Percentiles rank a stretch among this genome's conserved stretches.
phyloP scores from a whole-genome alignment of 345 rosid genomes.

The Ricinus communis region DNA sequence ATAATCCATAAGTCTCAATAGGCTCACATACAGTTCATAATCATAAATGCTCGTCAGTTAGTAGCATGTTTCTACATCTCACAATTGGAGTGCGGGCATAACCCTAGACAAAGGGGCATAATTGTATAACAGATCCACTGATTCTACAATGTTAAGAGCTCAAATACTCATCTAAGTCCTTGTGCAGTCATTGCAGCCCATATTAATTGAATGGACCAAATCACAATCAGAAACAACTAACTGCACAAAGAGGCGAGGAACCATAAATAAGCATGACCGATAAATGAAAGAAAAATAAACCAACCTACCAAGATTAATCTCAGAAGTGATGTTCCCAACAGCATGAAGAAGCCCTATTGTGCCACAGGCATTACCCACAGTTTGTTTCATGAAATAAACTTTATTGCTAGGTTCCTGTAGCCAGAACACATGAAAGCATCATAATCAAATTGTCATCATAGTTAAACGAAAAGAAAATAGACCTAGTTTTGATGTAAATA shows the following conservation, averaged over 20 bases:
- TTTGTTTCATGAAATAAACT: constrained; percentile 94
- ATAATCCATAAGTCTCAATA: background rate
- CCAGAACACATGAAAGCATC: constrained; percentile 17
- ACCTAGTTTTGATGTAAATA: background rate
- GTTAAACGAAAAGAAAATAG: background rate
- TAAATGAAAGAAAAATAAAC: background rate
- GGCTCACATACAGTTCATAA: background rate
- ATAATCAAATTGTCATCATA: background rate
- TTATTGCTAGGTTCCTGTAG: constrained; percentile 54
- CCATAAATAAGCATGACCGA: background rate
- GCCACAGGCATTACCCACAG: constrained; percentile 98
- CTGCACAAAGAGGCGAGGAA: background rate
- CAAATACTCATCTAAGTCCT: background rate
- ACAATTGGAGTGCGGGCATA: background rate
- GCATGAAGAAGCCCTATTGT: constrained; percentile 96
- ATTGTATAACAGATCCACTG: background rate
- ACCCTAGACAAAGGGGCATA: background rate
- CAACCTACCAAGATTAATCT: constrained; percentile 68
- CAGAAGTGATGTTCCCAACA: constrained; percentile 76
- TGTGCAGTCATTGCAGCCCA: background rate
- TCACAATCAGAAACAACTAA: background rate
- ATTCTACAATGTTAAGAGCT: background rate
- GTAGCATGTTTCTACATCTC: background rate
- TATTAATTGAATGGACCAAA: background rate
- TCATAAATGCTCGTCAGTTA: background rate